Conservation (phyloP, 1,139 yeast genomes). For the Geotrichum australiense region DNA sequence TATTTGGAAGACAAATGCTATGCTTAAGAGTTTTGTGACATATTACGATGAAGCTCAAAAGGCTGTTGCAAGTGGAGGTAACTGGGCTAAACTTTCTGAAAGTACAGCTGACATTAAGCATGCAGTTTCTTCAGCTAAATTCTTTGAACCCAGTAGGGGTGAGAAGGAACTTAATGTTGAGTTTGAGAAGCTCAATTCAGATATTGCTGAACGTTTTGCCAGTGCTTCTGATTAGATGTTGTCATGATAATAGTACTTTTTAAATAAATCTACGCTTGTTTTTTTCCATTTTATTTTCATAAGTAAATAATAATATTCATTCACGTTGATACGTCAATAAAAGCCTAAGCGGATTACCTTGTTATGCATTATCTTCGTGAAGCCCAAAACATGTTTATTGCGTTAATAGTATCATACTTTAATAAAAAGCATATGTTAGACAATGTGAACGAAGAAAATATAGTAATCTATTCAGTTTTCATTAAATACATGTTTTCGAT, state of each 20-base stretch:
- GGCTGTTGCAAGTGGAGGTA: slow-evolving; percentile 89
- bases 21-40: slow-evolving; percentile 91
- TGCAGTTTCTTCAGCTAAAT: slow-evolving; percentile 88
- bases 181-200: slow-evolving; percentile 66
- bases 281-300: background rate
- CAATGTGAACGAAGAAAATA: too few relatives aligned
- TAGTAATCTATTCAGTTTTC: too few relatives aligned
- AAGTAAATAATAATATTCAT: background rate
- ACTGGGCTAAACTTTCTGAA: slow-evolving; percentile 88
- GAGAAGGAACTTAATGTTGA: slow-evolving; percentile 67
- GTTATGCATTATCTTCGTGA: too few relatives aligned
- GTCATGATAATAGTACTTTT: too few relatives aligned
- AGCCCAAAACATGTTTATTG: too few relatives aligned
- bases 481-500: too few relatives aligned
- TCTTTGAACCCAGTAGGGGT: slow-evolving; percentile 92
- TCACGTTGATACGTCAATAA: background rate
- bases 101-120: slow-evolving; percentile 87
- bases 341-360: too few relatives aligned
- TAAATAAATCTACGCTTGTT: too few relatives aligned
- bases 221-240: slow-evolving; percentile 75
- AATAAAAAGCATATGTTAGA: too few relatives aligned
- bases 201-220: slow-evolving; percentile 84
- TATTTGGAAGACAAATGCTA: slow-evolving; percentile 95
- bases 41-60: slow-evolving; percentile 97
- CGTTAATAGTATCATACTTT: too few relatives aligned